Evolutionary conservation across 2,329 filamentous ascomycete species (phyloP), one percentile per base, ranked within the genome.

Genomic region (Aspergillus fructus): DNA sequence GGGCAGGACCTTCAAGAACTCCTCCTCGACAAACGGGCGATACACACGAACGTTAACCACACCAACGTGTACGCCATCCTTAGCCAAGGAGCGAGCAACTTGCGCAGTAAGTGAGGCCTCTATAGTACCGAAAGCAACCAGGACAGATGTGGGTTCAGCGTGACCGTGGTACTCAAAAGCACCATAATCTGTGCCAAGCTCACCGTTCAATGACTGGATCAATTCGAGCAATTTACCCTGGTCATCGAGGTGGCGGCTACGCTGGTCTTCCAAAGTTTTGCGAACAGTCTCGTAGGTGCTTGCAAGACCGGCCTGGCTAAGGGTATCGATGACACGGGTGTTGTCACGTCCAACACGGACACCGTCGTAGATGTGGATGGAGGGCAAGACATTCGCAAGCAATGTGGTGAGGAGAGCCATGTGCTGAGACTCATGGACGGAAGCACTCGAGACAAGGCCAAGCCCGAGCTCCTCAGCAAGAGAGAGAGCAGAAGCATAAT

Each of bases 141-240:
- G 79, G 15, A 99, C 91, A 9, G 87, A 86, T 63, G 93, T 89
- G 4, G 94, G 86, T 43, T 86, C 80, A 49, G 85, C 80, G 71
- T 97, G 91, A 23, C 94, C 94, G 68, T 89, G 85, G 78, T 99
- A 99, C 78, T 99, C 94, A 67, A 97, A 99, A 6, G 91, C 86
- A 68, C 88, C 85, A 74, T 99, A 99, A 64, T 93, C 87, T 45
- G 94, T 97, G 58, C 93, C 94, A 23, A 99, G 86, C 79, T 97
- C 92, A 61, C 86, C 85, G 76, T 97, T 99, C 77, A 96, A 87
- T 21, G 88, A 83, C 62, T 85, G 83, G 50, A 96, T 79, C 7
- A 93, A 78, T 64, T 86, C 85, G 45, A 87, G 74, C n/a, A 87
- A 80, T 76, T 89, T 91, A 61, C 86, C 88, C 53, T 90, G 89